These are phyloP conservation scores for Aspergillus fischeri DNA, from an alignment of 2,329 filamentous ascomycete species.

Conservation along the genomic window DNA sequence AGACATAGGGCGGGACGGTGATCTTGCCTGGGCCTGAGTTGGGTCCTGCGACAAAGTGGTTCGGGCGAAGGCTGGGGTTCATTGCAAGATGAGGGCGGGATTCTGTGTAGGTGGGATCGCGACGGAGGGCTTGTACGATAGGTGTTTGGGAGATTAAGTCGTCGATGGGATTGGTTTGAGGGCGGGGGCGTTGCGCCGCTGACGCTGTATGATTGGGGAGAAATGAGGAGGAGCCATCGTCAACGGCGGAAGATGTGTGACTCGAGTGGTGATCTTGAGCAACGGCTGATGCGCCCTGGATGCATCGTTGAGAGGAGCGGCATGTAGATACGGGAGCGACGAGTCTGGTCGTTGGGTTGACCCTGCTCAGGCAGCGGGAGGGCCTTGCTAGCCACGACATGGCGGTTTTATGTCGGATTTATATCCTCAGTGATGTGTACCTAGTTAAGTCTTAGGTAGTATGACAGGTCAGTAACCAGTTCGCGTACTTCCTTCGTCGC, in stretches of 20 bases:
- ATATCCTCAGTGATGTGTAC: not conserved
- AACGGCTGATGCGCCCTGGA: conserved; percentile 4
- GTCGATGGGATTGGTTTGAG: conserved; percentile 14
- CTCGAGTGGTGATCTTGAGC: conserved; percentile 6
- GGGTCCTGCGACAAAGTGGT: conserved; percentile 76
- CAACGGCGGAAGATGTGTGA: not conserved
- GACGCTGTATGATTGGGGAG: conserved; percentile 15
- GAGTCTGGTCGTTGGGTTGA: not conserved
- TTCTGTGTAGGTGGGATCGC: conserved; percentile 62
- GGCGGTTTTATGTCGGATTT: not conserved
- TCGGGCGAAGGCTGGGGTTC: conserved; percentile 59
- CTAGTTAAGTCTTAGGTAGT: not conserved
- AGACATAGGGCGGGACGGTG: conserved; percentile 66
- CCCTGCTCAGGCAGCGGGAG: not conserved
- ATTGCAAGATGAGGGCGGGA: conserved; percentile 82
- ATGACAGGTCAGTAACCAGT: not conserved
- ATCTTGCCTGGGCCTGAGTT: conserved; percentile 70
- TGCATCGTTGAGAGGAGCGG: not conserved
- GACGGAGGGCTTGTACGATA: conserved; percentile 62
- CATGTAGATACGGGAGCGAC: conserved; percentile 5
- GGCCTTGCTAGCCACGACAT: not conserved
- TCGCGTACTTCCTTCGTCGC: not conserved
- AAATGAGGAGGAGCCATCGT: conserved; percentile 2
- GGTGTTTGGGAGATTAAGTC: conserved; percentile 51
- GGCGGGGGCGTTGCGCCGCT: conserved; percentile 40